Conservation (phyloP, 306 rosid genomes). For the Argentina anserina region DNA sequence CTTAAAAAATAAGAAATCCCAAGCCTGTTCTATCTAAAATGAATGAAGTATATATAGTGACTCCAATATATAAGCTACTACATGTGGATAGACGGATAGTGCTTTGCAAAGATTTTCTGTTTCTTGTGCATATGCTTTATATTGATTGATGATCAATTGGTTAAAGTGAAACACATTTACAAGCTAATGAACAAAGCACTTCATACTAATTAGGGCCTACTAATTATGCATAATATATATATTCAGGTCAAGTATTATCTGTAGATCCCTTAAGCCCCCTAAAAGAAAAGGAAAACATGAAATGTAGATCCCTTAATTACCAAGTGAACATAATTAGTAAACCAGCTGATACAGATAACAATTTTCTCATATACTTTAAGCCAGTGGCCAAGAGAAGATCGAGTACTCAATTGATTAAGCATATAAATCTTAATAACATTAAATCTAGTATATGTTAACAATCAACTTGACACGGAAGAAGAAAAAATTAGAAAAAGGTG, state of each 20-base stretch:
- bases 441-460: too few species aligned
- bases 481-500: too few species aligned
- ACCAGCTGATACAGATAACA: too few species aligned
- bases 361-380: too few species aligned
- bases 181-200: not conserved
- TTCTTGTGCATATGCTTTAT: not conserved
- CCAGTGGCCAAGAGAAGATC: too few species aligned
- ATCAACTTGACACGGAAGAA: too few species aligned
- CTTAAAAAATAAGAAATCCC: not conserved
- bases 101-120: conserved; percentile 4
- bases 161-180: conserved; percentile 13
- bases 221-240: not conserved
- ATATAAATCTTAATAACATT: too few species aligned
- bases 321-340: too few species aligned
- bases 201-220: conserved; percentile 1
- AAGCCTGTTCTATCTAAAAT: not conserved
- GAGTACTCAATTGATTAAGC: too few species aligned
- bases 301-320: too few species aligned
- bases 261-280: not conserved
- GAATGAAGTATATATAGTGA: not conserved
- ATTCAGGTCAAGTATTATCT: not conserved
- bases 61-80: not conserved
- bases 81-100: conserved; percentile 26
- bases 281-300: too few species aligned
- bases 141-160: conserved; percentile 5